Evolutionary conservation across 345 rosid genomes (phyloP).

Genomic region (Carallia pectinifolia): DNA sequence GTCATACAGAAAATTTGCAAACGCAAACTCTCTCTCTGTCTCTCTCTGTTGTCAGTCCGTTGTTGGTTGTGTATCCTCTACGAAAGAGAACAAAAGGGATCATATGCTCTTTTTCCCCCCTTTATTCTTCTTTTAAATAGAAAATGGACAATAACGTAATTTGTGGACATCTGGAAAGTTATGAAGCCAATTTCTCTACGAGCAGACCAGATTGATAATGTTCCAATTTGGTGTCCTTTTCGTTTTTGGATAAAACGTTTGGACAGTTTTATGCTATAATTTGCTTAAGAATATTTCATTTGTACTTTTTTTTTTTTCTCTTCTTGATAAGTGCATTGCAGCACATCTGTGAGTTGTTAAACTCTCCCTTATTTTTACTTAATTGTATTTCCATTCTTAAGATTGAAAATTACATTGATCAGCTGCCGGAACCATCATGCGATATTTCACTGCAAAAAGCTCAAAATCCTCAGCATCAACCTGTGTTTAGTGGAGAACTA

Average conservation of each 20-base stretch:
- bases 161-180: too few relatives aligned
- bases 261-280: neutral
- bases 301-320: neutral
- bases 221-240: too few relatives aligned
- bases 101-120: too few relatives aligned
- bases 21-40: too few relatives aligned
- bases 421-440: constrained; percentile 31
- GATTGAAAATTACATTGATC: constrained; percentile 11
- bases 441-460: constrained; percentile 37
- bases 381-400: neutral
- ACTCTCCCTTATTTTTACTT: neutral
- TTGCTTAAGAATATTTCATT: neutral
- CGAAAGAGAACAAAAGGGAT: too few relatives aligned
- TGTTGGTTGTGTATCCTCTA: too few relatives aligned
- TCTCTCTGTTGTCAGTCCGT: too few relatives aligned
- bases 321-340: neutral
- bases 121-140: too few relatives aligned
- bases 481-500: constrained; percentile 31
- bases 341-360: constrained; percentile 1
- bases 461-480: constrained; percentile 41
- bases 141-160: too few relatives aligned
- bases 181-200: too few relatives aligned
- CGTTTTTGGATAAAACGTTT: too few relatives aligned
- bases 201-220: too few relatives aligned
- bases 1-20: neutral